Evolutionary conservation across 306 rosid species (phyloP).

Genomic region (Datisca glomerata): DNA sequence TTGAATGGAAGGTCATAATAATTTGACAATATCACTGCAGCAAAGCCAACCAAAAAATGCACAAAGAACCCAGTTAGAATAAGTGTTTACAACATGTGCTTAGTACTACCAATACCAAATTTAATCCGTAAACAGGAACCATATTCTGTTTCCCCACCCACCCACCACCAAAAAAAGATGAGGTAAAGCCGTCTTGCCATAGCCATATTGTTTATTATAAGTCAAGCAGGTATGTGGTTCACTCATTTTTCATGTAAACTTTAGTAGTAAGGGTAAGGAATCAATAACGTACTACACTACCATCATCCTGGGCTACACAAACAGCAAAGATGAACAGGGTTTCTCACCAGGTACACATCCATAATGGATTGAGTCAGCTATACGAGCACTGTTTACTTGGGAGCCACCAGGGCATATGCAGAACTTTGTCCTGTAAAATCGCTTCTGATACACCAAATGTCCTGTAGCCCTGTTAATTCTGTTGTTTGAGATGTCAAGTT

Average conservation of each 20-base stretch:
- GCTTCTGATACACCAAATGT: constrained; percentile 69
- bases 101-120: no score
- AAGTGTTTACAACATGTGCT: constrained; percentile 1
- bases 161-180: no score
- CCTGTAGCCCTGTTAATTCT: constrained; percentile 87
- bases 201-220: no score
- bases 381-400: constrained; percentile 96
- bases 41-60: constrained; percentile 16
- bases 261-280: no score
- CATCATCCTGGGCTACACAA: no score
- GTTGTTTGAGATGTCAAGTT: constrained; percentile 80
- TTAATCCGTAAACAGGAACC: no score
- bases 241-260: no score
- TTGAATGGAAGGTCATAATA: constrained; percentile 95
- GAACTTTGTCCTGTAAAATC: constrained; percentile 72
- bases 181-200: no score
- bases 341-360: constrained; percentile 99
- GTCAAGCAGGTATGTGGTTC: no score
- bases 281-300: no score
- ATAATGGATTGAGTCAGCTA: constrained; percentile 86
- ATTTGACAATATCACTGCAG: constrained; percentile 86
- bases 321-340: no score
- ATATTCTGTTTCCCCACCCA: no score
- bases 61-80: constrained; percentile 10
- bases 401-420: constrained; percentile 99